Evolutionary conservation across 2,329 filamentous ascomycete species (phyloP), one percentile per base, ranked within the genome.

Genomic region (Davidsoniella eucalypti): DNA sequence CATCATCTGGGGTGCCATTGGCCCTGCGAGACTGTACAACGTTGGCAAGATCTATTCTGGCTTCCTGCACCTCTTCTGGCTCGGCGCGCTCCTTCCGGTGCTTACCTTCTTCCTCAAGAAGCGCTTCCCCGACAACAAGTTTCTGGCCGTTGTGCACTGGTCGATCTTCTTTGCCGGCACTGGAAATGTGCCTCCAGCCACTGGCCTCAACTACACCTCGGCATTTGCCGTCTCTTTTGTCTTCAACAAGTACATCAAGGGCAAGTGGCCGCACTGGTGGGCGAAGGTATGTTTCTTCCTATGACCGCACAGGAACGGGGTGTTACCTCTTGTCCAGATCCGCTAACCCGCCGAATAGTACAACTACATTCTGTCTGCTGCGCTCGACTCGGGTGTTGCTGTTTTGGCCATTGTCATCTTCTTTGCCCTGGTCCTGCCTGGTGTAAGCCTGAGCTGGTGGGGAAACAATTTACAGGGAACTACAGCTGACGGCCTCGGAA

Each of bases 1-100:
- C 17, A 67, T 78, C 4, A 70, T 78, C 52, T 78, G 75, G 76
- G 77, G 77, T 50, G 66, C 75, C n/a, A 76, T 81, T 49, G 77
- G 63, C 0, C 63, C 63, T 2, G 55, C 50, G 25, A 55, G 57
- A 43, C 59, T 64, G 29, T 63, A 63, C 50, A 61, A 62, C 10
- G 55, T 56, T n/a, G 62, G 62, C 18, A 61, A 66, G 14, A 61
- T 71, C 2, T 77, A 76, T 58, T 61, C 64, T 0, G 63, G 64
- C 36, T 62, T 73, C 25, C 68, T 73, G 58, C 75, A 64, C 57
- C 76, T 76, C 63, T 78, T 70, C 67, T 62, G 76, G 25, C 68
- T 73, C 9, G 75, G 75, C 2, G 66, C 66, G 33, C 36, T 66
- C 2, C 59, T 70, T 3, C 74, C 74, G 0, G 54, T 73, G 2